Base-by-base conservation (phyloP, 2,329 filamentous ascomycete genomes). In the Colletotrichum nymphaeae region DNA sequence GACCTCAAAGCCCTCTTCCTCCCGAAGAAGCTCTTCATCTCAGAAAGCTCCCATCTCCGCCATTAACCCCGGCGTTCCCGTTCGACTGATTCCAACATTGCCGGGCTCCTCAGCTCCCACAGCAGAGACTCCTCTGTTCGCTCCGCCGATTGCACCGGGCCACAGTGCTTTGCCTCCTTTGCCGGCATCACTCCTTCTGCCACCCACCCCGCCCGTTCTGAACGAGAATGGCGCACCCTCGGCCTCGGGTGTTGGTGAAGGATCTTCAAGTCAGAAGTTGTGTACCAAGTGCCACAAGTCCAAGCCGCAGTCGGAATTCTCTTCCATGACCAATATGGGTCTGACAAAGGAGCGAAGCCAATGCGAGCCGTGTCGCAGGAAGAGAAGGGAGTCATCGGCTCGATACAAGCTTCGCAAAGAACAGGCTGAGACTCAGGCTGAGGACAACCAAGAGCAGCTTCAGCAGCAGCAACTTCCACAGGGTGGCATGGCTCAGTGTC, bases 201-300 rank as follows among this genome's bases (percentile, higher is more conserved):
- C 42, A 5, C 42, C 42, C 4, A 4, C 42, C 2, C 42, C 30
- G 1, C 14, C 30, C 11, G 30, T 14, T 5, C n/a, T 12, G 9
- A 37, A 55, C 3, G 5, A 19, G n/a, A 8, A 26, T 22, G 14
- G 3, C 28, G 28, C 14, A 9, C 7, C 22, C 26, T 19, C 5
- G 9, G 32, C 8, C 16, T 12, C 24, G 49, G 42, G 42, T 35
- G 32, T 35, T 35, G 32, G 32, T 19, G 19, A 49, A n/a, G 42
- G 3, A 49, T 49, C 42, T 49, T 9, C 19, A 5, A 7, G 6
- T 19, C 42, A n/a, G 42, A 49, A 60, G 49, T 49, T 49, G 35
- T 72, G 69, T 19, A 57, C 6, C 56, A 72, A 62, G 26, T 72
- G 69, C 56, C 32, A 28, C 8, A 37, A 57, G 7, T 22, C 22